phyloP scores from a whole-genome alignment of 805 yeast species.

The Candida parachauliodes region DNA sequence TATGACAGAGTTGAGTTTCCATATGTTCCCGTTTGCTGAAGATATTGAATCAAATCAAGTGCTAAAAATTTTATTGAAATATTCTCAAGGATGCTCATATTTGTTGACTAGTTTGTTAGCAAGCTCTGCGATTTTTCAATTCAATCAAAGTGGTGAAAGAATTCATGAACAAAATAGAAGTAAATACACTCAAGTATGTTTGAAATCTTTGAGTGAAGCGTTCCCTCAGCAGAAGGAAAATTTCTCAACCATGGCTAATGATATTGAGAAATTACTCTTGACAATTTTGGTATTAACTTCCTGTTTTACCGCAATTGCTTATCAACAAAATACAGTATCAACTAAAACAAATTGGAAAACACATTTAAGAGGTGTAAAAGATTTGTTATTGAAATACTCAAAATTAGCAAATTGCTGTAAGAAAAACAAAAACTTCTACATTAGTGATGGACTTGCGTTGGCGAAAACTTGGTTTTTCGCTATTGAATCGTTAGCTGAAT shows the following conservation, averaged over 20 bases:
- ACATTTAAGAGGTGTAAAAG: constrained; percentile 60
- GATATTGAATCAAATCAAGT: constrained; percentile 33
- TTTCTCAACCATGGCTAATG: constrained; percentile 13
- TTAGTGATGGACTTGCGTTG: constrained; percentile 45
- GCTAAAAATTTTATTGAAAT: constrained; percentile 44
- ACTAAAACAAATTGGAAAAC: constrained; percentile 48
- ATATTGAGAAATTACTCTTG: constrained; percentile 58
- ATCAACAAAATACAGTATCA: constrained; percentile 5
- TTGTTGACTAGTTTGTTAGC: constrained; percentile 63
- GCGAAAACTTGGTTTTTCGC: constrained; percentile 57
- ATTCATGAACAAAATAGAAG: constrained; percentile 48
- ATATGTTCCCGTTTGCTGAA: constrained; percentile 36
- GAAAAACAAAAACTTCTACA: constrained; percentile 12
- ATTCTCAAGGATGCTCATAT: constrained; percentile 57
- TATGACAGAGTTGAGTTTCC: constrained; percentile 26
- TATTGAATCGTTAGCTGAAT: constrained; percentile 53
- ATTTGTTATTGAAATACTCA: constrained; percentile 48
- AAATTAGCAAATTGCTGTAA: constrained; percentile 10
- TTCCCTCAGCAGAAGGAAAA: constrained; percentile 15
- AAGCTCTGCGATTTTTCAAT: constrained; percentile 58
- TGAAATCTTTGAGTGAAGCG: constrained; percentile 49
- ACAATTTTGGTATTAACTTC: constrained; percentile 62
- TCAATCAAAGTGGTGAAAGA: constrained; percentile 32
- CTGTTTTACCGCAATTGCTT: constrained; percentile 47
- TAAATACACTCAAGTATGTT: constrained; percentile 59